Evolutionary conservation across 2,329 filamentous ascomycete species (phyloP).

Genomic region (Trichophaea hybrida): DNA sequence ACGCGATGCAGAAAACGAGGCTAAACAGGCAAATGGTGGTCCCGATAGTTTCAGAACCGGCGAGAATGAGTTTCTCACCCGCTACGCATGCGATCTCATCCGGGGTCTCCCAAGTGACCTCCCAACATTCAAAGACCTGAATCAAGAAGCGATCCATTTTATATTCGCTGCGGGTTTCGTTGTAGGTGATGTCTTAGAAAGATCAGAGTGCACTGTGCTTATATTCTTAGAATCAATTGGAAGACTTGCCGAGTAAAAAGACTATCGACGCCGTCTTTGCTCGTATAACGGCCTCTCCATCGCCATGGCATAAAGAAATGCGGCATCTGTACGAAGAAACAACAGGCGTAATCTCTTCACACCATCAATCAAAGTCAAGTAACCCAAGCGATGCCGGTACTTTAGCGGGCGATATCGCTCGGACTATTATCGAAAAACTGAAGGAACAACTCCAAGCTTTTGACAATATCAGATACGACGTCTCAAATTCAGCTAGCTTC

Average conservation of each 20-base stretch:
- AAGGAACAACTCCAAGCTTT: slow-evolving; percentile 13
- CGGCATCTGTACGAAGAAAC: slow-evolving; percentile 19
- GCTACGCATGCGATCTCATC: slow-evolving; percentile 24
- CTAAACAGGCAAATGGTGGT: slow-evolving; percentile 9
- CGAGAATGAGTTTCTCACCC: slow-evolving; percentile 22
- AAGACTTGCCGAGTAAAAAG: slow-evolving; percentile 13
- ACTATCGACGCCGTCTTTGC: slow-evolving; percentile 19
- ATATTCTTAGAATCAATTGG: slow-evolving; percentile 21
- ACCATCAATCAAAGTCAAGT: slow-evolving; percentile 17
- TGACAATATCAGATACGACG: background rate
- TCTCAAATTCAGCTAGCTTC: background rate
- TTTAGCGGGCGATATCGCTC: slow-evolving; percentile 16
- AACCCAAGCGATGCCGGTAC: slow-evolving; percentile 15
- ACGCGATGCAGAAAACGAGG: slow-evolving; percentile 18
- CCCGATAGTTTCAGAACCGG: slow-evolving; percentile 11
- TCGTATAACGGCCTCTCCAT: slow-evolving; percentile 19
- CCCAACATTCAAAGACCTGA: slow-evolving; percentile 17
- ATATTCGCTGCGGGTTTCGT: slow-evolving; percentile 24
- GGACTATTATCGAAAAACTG: slow-evolving; percentile 16
- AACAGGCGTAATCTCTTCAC: slow-evolving; percentile 15
- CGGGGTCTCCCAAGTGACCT: slow-evolving; percentile 20
- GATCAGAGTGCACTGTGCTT: background rate
- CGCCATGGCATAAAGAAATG: slow-evolving; percentile 22
- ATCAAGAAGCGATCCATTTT: slow-evolving; percentile 21
- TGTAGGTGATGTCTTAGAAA: slow-evolving; percentile 12